Evolutionary conservation across 176 grass and related monocot species (phyloP).

Genomic region (Raddia distichophylla): DNA sequence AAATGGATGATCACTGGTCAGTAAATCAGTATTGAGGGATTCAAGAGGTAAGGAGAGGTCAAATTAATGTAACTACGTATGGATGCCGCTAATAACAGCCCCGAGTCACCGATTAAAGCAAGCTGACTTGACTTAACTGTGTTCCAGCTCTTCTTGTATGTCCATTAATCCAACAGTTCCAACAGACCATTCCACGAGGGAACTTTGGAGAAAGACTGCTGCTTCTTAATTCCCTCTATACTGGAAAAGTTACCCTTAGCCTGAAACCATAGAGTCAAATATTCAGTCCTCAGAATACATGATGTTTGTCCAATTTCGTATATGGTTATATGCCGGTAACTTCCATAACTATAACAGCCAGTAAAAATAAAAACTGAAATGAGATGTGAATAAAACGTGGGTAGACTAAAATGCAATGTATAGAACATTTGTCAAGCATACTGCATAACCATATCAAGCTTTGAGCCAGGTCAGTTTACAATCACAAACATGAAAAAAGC

Average conservation of each 20-base stretch:
- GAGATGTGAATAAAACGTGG: neutral
- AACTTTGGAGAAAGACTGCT: constrained; percentile 47
- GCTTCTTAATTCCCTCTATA: constrained; percentile 50
- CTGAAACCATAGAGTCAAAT: constrained; percentile 41
- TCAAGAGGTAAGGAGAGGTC: neutral
- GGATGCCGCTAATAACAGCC: neutral
- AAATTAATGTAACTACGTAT: neutral
- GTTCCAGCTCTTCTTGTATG: neutral
- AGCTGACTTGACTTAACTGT: constrained; percentile 21
- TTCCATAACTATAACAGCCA: neutral
- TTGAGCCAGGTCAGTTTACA: neutral
- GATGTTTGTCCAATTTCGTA: neutral
- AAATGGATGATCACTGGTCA: neutral
- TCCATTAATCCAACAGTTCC: constrained; percentile 48
- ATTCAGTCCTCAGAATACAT: neutral
- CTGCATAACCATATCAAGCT: neutral
- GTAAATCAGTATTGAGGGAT: neutral
- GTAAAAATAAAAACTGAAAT: neutral
- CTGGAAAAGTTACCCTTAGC: constrained; percentile 55
- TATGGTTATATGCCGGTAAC: neutral
- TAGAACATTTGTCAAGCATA: neutral
- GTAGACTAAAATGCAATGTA: neutral
- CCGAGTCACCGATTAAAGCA: neutral
- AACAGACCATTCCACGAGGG: constrained; percentile 56
- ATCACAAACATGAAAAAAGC: neutral